Base-by-base conservation (phyloP, 495 filamentous ascomycete species). In the Penicillium silybi region DNA sequence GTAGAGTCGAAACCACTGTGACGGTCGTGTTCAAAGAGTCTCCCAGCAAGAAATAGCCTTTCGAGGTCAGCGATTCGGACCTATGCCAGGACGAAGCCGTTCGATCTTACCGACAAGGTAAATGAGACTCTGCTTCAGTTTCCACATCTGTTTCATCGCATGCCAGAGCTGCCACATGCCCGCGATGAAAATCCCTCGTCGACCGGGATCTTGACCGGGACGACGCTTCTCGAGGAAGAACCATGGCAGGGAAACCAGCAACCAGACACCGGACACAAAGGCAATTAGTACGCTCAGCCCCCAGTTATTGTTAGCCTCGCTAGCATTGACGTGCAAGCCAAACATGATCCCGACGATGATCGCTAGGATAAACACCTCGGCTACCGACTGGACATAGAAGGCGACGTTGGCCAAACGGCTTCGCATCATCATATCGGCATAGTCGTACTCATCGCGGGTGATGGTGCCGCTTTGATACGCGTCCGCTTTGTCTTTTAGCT, bases 21-120 rank as follows among this genome's bases (percentile, higher is more conserved):
- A 85, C 81, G 11, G 83, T 85, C 1, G 83, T 86, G 54, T 85
- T 84, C 22, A 85, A 67, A 3, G 78, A 82, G 62, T 86, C 83
- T 35, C 80, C 82, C 13, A 86, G 74, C 19, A 85, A 67, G 67
- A 85, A 85, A 60, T 85, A 86, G 6, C 82, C 75, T 78, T 35
- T 41, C 20, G 0, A 11, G 11, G 17, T 35, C 0, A 23, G 6
- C 15, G 20, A 25, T 9, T 6, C 11, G 20, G 10, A 34, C 2
- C 40, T 4, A 23, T 23, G 22, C 22, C 22, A 23, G 22, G 22
- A 3, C 22, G 2, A 23, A 23, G 2, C 22, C 16, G 9, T 22
- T 10, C 1, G 3, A 23, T 38, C 62, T 48, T 60, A 80, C 77
- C 82, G 53, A 85, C 73, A 0, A 87, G 72, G 55, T 85, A 87